Evolutionary conservation across 768 basidiomycete genomes (phyloP), one percentile per base, ranked within the genome.

Genomic region (Lactifluus piperatus): DNA sequence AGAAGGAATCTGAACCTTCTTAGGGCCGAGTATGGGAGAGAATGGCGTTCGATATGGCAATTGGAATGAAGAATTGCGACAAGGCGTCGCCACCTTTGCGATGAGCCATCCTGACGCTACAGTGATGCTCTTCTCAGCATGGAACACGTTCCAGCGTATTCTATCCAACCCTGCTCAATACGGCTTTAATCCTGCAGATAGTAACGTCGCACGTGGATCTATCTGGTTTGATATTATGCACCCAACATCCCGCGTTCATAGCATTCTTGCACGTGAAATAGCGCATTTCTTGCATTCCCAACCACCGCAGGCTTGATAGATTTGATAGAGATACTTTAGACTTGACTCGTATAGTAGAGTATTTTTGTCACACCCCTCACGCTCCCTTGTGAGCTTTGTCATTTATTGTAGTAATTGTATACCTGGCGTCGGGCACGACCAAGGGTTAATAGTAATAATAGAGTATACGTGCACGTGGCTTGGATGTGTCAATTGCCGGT

Each of bases 111-210:
- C 60, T 16, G 70, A 68, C 22, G 59, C 67, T 14, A 68, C 67
- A 0, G 64, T 67, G 7, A 56, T 72, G 50, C 56, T 65, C 24
- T 67, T 63, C 61, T 60, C 64, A 10, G 51, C 68, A 16, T 68
- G 62, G 65, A 58, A 64, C 22, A 54, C 60, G 2, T 69, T 72
- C 58, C 56, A 47, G 8, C 51, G 62, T 8, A 64, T 72, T 18
- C 65, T 72, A 5, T 64, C 71, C 18, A 46, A 70, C 11, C 63
- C 63, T 18, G 54, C 51, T n/a, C 39, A 34, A 32, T 59, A 58
- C 41, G 62, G 63, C 48, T 64, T 64, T 53, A 64, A 47, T 46
- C 51, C 61, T 7, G 56, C 46, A n/a, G 62, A 49, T 43, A 43
- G 26, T 34, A 37, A 9, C 26, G 13, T 24, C 6, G 52, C 56